phyloP scores from a whole-genome alignment of 2,329 filamentous ascomycete species.

The Aspergillus sp. region DNA sequence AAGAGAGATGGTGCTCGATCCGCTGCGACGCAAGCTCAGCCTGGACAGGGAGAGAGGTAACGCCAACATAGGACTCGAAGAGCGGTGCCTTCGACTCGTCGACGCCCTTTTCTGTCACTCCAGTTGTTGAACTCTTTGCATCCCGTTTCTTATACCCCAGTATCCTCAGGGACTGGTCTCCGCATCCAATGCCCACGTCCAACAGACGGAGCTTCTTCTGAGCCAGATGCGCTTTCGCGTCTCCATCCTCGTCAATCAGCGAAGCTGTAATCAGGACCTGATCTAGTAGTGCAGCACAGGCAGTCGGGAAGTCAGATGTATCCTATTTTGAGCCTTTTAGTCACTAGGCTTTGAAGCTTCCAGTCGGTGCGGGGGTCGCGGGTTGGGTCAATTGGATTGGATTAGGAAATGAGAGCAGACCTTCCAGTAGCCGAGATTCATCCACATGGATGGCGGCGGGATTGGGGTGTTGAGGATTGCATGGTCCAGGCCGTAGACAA shows the following conservation, averaged over 20 bases:
- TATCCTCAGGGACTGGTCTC: conserved; percentile 56
- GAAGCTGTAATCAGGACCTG: conserved; percentile 49
- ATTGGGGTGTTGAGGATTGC: conserved; percentile 55
- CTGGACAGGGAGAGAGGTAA: conserved; percentile 53
- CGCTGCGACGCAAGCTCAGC: conserved; percentile 33
- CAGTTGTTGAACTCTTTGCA: neutral
- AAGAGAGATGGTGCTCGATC: neutral
- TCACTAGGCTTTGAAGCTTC: neutral
- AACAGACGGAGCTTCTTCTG: conserved; percentile 29
- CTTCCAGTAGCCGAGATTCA: conserved; percentile 64
- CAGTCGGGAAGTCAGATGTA: conserved; percentile 42
- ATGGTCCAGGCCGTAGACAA: conserved; percentile 54
- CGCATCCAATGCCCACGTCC: conserved; percentile 60
- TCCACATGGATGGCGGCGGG: conserved; percentile 57
- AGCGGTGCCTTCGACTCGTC: conserved; percentile 16
- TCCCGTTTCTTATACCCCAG: neutral
- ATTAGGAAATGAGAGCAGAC: conserved; percentile 21
- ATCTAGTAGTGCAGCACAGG: conserved; percentile 51
- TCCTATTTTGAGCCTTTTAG: conserved; percentile 15
- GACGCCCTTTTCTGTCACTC: no score
- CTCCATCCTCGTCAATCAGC: conserved; percentile 28
- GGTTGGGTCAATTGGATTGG: neutral
- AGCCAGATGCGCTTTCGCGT: conserved; percentile 8
- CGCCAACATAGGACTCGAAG: conserved; percentile 52
- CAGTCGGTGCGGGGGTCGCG: neutral